Evolutionary conservation across 441 rosid genomes (phyloP).

Genomic region (Lagerstroemia fauriei): DNA sequence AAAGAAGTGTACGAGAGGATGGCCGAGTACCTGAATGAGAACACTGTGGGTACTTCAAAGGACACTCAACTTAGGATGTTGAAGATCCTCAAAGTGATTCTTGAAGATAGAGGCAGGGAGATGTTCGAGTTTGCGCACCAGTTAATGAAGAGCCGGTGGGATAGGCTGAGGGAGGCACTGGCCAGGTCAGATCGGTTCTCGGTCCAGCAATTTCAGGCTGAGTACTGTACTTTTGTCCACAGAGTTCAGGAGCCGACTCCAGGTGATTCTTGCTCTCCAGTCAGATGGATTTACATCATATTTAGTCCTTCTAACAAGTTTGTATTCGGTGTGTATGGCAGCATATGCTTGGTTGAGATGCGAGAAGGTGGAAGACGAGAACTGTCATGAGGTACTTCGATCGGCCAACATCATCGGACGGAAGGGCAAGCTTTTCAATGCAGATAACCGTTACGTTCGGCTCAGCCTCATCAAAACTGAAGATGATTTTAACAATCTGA

Average conservation of each 20-base stretch:
- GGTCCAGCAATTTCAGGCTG: background rate
- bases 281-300: no score
- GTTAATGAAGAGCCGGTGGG: constrained; percentile 17
- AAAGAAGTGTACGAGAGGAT: constrained; percentile 22
- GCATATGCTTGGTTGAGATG: constrained; percentile 79
- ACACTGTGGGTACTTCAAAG: constrained; percentile 20
- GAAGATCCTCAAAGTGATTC: constrained; percentile 20
- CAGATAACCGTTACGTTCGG: constrained; percentile 45
- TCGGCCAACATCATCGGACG: constrained; percentile 53
- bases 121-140: constrained; percentile 13
- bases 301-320: background rate
- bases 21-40: background rate
- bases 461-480: constrained; percentile 53
- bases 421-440: constrained; percentile 40
- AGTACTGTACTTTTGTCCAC: constrained; percentile 12
- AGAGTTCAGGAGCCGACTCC: constrained; percentile 23
- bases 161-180: constrained; percentile 15
- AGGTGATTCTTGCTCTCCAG: constrained; percentile 1
- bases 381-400: constrained; percentile 46
- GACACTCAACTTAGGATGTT: constrained; percentile 25
- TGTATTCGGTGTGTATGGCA: constrained; percentile 23
- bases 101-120: constrained; percentile 15
- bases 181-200: constrained; percentile 15
- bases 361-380: constrained; percentile 48
- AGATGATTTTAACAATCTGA: constrained; percentile 57